Conservation (phyloP, 768 basidiomycete genomes). For the Amanita rimosa region DNA sequence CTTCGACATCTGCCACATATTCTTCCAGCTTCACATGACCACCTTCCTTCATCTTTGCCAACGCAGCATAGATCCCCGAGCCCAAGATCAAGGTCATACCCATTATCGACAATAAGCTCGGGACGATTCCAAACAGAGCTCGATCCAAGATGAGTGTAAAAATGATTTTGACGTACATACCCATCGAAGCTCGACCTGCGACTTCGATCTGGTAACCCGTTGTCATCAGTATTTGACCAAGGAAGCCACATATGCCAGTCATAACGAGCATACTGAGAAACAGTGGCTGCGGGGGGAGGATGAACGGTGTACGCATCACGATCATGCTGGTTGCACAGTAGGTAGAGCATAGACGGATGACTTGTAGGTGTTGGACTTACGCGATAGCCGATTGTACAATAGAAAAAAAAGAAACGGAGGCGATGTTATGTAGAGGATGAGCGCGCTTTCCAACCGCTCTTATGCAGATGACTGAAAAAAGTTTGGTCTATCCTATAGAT, state of each 20-base stretch:
- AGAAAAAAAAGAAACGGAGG: conserved; percentile 52
- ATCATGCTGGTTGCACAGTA: conserved; percentile 29
- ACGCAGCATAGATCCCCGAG: background rate
- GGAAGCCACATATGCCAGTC: conserved; percentile 42
- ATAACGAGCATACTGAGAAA: conserved; percentile 35
- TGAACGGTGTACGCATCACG: conserved; percentile 23
- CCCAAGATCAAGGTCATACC: background rate
- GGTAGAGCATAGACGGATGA: background rate
- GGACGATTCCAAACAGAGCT: background rate
- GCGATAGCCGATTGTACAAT: conserved; percentile 24
- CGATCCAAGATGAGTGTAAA: background rate
- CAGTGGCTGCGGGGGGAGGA: conserved; percentile 32
- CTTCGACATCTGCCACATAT: no score
- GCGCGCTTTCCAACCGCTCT: conserved; percentile 25
- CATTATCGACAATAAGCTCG: background rate
- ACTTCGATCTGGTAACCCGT: conserved; percentile 51
- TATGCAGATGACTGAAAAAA: background rate
- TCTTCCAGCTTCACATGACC: no score
- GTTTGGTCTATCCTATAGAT: background rate
- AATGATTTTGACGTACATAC: conserved; percentile 28
- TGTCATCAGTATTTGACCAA: conserved; percentile 29
- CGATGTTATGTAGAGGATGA: conserved; percentile 54
- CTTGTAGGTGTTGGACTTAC: conserved; percentile 13
- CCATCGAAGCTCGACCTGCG: conserved; percentile 48
- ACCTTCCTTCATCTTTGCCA: background rate